A percentile compares a stretch with the other conserved stretches of the same genome.
phyloP scores from a whole-genome alignment of 352 stramenopile species.

The Pythium guiyangense region DNA sequence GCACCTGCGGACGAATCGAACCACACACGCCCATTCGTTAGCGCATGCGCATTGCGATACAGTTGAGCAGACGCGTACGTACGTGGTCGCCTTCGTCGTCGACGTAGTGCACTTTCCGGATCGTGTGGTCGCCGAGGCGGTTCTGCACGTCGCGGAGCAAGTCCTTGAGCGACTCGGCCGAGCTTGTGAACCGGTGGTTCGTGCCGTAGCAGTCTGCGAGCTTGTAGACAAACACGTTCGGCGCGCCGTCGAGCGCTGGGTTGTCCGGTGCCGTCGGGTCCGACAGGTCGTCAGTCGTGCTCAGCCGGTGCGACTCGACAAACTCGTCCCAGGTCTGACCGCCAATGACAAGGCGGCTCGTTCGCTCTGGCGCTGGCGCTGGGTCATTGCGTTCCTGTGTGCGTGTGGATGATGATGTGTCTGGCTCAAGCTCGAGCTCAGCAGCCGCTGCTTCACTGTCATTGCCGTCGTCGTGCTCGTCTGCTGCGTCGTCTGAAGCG shows the following conservation, averaged over 20 bases:
- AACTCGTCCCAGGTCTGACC: constrained; percentile 43
- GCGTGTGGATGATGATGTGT: neutral
- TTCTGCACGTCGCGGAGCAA: constrained; percentile 69
- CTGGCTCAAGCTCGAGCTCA: neutral
- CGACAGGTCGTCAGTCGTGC: constrained; percentile 14
- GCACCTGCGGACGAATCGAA: constrained; percentile 27
- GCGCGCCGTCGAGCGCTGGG: constrained; percentile 17
- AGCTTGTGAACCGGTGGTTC: constrained; percentile 85
- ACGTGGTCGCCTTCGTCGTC: constrained; percentile 77
- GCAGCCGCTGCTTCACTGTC: constrained; percentile 7
- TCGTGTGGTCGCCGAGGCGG: constrained; percentile 69
- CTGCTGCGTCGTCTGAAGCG: constrained; percentile 21
- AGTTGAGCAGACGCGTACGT: neutral
- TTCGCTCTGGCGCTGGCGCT: neutral
- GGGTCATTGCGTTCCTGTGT: neutral
- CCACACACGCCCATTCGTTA: constrained; percentile 1
- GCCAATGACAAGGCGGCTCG: constrained; percentile 26
- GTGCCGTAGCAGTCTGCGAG: constrained; percentile 76
- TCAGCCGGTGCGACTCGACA: constrained; percentile 24
- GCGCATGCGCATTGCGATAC: too few relatives aligned
- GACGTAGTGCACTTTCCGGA: constrained; percentile 72
- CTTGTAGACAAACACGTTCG: constrained; percentile 79
- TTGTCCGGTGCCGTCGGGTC: constrained; percentile 25
- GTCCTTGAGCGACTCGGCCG: constrained; percentile 65
- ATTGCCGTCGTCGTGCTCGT: constrained; percentile 22